Evolutionary conservation across 352 stramenopile species (phyloP).

Genomic region (Achlya hypogyna): DNA sequence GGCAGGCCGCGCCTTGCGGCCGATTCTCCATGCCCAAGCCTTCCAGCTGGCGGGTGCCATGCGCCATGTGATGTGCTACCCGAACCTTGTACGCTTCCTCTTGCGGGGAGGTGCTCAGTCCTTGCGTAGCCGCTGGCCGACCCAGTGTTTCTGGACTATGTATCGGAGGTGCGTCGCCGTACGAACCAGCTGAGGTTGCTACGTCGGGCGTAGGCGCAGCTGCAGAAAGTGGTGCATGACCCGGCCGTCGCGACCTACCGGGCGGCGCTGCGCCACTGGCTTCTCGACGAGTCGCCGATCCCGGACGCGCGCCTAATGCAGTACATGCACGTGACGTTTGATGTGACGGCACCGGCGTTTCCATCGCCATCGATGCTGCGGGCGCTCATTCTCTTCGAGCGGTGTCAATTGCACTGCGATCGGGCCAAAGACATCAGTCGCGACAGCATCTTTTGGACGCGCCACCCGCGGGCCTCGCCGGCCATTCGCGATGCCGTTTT

Average conservation of each 20-base stretch:
- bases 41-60: background rate
- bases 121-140: background rate
- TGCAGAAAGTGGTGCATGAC: background rate
- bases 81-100: background rate
- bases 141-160: background rate
- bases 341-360: constrained; percentile 3
- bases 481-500: background rate
- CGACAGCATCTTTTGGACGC: constrained; percentile 16
- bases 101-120: background rate
- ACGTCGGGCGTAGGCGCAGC: background rate
- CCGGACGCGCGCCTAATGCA: background rate
- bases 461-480: background rate
- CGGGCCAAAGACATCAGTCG: background rate
- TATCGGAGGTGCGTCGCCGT: background rate
- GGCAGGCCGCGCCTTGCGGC: background rate
- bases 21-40: background rate
- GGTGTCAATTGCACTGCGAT: constrained; percentile 1
- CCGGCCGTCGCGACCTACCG: background rate
- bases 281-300: background rate
- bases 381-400: constrained; percentile 11
- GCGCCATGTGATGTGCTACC: background rate
- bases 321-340: constrained; percentile 11
- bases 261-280: constrained; percentile 3
- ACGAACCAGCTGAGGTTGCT: background rate
- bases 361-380: background rate